Evolutionary conservation across 208 protist species (phyloP), one percentile per base, ranked within the genome.

Genomic region (Leishmania gerbilli): DNA sequence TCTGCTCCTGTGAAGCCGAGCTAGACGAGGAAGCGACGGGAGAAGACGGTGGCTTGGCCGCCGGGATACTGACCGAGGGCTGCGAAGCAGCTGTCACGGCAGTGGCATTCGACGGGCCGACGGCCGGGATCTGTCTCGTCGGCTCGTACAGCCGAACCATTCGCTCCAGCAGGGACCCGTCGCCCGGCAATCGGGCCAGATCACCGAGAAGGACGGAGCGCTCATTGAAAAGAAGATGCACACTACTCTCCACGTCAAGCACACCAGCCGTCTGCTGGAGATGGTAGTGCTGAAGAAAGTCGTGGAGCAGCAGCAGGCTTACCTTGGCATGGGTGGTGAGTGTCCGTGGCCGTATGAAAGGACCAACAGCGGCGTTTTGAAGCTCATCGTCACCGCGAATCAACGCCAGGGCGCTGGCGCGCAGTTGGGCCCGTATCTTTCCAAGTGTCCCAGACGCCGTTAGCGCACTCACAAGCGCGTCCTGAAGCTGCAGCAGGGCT

Each of bases 401-500:
- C 31, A 96, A 71, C n/a, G 84, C 89, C 37, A 97, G 65, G 0
- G 92, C 92, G 0, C 89, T 77, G 8, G 92, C 92, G 4, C 94
- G 88, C 11, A 97, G 85, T 81, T 97, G 89, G 0, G 94, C 94
- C 0, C 92, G 84, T 64, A 97, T 82, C 69, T 92, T 91, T 4
- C 94, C 94, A 37, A 96, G 74, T 34, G 89, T 81, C 17, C 94
- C 94, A 5, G 79, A 82, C 11, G 84, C 79, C 1, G 89, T 89
- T 37, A 97, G 79, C 17, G 92, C 94, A n/a, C 76, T 85, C 2
- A 94, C 84, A 78, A 97, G 89, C 7, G 90, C 89, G 60, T 94
- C 89, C 69, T 96, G 91, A 4, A 97, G 80, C 75, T 95, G 92
- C 45, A 93, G 72, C 24, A 97, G 82, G 6, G 90, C 89, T 0